Base-by-base conservation (phyloP, 768 basidiomycete species). In the Termitomyces sp. region DNA sequence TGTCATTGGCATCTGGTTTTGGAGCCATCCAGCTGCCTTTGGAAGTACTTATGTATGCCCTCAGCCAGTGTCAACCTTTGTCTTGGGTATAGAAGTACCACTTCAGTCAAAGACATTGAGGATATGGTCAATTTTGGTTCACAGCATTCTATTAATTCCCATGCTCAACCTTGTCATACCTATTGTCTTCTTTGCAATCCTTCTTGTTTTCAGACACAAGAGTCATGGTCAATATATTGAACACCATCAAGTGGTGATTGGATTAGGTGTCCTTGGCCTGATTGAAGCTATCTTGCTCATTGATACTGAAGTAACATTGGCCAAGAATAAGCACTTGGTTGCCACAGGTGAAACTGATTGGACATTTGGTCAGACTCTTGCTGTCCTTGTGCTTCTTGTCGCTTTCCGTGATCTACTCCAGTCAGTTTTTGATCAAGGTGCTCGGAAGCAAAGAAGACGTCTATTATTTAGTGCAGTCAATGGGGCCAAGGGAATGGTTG, bases 341-440 rank as follows among this genome's bases (percentile, higher is more conserved):
- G 46, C 0, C 1, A 3, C 27, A 22, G 59, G 37, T 14, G 59
- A 60, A 14, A 18, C 27, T 27, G 26, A 27, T 10, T 60, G 59
- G 59, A 56, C 59, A 49, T 60, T 60, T 55, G 58, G 58, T 16
- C 58, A 59, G 27, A 59, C 51, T 22, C 53, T 59, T 36, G 58
- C 58, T 26, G 10, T 59, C 3, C 47, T 59, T 16, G 20, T 59
- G 2, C 58, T 59, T n/a, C 51, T 59, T 4, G 53, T 59, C 1
- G 53, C 58, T 55, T 27, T 48, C 1, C 53, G 58, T 46, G 53
- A 59, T 47, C 5, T 59, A 34, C 32, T 50, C 16, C 33, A 50
- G 24, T 50, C 48, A 50, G 22, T 49, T 13, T 49, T 49, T 34
- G 33, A 49, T 34, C 33, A 36, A 22, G 48, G 48, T 34, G 33